These are phyloP conservation scores for Lupinus albus DNA, from an alignment of 306 rosid species.

Conservation along the genomic window DNA sequence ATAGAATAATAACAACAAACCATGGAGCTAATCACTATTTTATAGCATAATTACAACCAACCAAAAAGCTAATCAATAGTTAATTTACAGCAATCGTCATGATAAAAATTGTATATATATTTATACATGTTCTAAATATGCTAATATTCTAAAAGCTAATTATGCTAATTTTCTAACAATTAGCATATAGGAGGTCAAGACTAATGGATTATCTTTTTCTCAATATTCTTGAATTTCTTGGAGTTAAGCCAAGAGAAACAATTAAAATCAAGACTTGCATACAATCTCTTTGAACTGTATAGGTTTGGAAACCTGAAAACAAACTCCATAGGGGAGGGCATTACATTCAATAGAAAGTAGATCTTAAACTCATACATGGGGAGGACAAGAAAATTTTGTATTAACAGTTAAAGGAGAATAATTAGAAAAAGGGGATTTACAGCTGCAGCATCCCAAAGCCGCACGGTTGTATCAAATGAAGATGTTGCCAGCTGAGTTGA, in stretches of 20 bases:
- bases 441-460: constrained; percentile 93
- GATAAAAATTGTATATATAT: not conserved
- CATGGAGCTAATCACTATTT: not conserved
- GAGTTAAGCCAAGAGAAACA: constrained; percentile 26
- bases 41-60: constrained; percentile 21
- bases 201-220: constrained; percentile 23
- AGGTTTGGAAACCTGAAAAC: not conserved
- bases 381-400: constrained; percentile 9
- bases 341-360: constrained; percentile 29
- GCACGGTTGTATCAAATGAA: constrained; percentile 86
- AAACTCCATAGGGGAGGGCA: not conserved
- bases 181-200: constrained; percentile 5
- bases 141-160: not conserved
- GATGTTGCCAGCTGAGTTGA: constrained; percentile 91
- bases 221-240: constrained; percentile 2
- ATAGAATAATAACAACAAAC: constrained; percentile 4
- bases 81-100: constrained; percentile 13
- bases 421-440: constrained; percentile 48
- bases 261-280: constrained; percentile 26
- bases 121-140: not conserved
- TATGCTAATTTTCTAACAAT: constrained; percentile 3
- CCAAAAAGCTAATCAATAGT: not conserved
- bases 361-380: constrained; percentile 3
- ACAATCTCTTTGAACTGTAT: constrained; percentile 1
- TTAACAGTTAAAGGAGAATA: constrained; percentile 30